Conservation (phyloP, 1,284 basidiomycete species). For the Mycosarcoma maydis region DNA sequence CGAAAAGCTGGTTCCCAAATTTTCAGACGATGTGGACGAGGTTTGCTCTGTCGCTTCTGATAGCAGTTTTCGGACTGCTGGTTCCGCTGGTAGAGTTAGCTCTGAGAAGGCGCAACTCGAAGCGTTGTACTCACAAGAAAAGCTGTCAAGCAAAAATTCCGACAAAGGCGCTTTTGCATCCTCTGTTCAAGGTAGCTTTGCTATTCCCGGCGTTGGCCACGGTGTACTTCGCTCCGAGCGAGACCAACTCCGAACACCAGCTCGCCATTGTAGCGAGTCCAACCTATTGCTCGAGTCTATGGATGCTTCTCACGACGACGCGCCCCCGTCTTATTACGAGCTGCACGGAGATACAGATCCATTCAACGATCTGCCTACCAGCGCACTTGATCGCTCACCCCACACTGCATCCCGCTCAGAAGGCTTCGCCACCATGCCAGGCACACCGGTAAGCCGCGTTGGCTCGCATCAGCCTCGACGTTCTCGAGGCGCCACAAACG, state of each 20-base stretch:
- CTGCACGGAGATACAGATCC: conserved; percentile 25
- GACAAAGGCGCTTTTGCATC: background rate
- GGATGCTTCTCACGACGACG: conserved; percentile 14
- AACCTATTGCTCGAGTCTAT: conserved; percentile 19
- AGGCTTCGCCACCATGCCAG: conserved; percentile 16
- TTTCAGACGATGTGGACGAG: conserved; percentile 7
- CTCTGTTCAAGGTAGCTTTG: too few species aligned
- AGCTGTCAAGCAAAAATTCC: too few species aligned
- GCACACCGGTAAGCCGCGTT: conserved; percentile 15
- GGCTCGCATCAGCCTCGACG: background rate
- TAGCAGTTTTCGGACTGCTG: conserved; percentile 28
- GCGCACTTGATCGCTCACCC: background rate
- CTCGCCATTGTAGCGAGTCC: conserved; percentile 26
- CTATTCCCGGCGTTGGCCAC: background rate
- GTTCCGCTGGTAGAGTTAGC: conserved; percentile 5
- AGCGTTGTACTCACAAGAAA: background rate
- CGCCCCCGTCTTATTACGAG: conserved; percentile 34
- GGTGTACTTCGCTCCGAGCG: background rate
- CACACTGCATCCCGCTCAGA: conserved; percentile 8
- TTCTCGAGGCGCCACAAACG: conserved; percentile 15
- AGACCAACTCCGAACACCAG: background rate
- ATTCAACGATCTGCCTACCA: conserved; percentile 8
- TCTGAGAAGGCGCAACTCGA: conserved; percentile 11
- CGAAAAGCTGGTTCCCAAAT: conserved; percentile 1
- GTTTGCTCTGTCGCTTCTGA: conserved; percentile 16